A percentile compares a stretch with the other conserved stretches of the same genome.
These are phyloP conservation scores for Pharnaceum exiguum DNA, from an alignment of 148 eudicot species.

Conservation along the genomic window DNA sequence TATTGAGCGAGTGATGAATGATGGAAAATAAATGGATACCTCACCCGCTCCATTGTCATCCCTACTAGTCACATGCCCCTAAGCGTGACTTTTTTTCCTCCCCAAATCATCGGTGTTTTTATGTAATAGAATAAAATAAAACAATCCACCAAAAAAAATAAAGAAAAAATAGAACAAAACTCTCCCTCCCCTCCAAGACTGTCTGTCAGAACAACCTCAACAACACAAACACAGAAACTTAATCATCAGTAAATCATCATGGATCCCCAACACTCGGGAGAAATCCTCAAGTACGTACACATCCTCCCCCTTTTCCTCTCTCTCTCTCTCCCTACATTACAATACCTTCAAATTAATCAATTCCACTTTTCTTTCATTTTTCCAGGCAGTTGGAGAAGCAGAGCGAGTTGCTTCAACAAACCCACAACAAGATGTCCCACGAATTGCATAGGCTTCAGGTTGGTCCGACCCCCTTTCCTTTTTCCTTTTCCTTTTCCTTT, in stretches of 20 bases:
- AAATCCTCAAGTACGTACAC: slow-evolving; percentile 21
- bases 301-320: background rate
- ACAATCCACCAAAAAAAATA: no score
- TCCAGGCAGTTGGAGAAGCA: slow-evolving; percentile 60
- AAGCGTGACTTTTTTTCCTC: no score
- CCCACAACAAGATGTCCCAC: slow-evolving; percentile 45
- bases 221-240: no score
- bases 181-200: no score
- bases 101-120: no score
- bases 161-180: no score
- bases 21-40: no score
- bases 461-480: background rate
- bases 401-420: slow-evolving; percentile 37
- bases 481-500: background rate
- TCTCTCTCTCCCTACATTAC: background rate
- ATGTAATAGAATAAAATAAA: no score
- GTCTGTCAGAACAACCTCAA: no score
- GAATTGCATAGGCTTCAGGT: slow-evolving; percentile 59
- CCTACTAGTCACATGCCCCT: no score
- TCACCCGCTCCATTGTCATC: no score
- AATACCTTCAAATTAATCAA: background rate
- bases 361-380: background rate
- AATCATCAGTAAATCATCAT: slow-evolving; percentile 15
- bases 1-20: no score
- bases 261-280: slow-evolving; percentile 32